Conservation (phyloP, 306 rosid species). For the Vicia faba region DNA sequence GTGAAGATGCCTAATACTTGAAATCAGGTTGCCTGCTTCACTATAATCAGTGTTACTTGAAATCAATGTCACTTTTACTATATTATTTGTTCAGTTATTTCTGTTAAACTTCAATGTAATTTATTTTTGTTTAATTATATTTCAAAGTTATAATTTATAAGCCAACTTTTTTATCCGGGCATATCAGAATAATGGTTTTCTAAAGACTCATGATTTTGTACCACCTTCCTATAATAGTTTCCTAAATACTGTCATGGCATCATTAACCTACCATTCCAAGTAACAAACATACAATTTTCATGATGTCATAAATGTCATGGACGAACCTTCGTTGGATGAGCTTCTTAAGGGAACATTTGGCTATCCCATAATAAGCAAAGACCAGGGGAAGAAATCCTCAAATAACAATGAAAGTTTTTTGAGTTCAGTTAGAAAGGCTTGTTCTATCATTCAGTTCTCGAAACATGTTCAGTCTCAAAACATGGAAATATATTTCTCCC, state of each 20-base stretch:
- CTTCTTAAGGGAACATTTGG: conserved; percentile 71
- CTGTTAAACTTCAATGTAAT: conserved; percentile 7
- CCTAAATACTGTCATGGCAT: conserved; percentile 7
- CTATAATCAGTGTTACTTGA: too few species aligned
- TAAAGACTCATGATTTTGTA: conserved; percentile 11
- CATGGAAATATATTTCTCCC: conserved; percentile 54
- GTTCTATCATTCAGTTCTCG: conserved; percentile 61
- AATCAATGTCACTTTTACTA: too few species aligned
- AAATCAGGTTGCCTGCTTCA: too few species aligned
- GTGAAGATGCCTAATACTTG: too few species aligned
- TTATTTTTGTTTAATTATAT: background rate
- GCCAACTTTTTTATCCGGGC: background rate
- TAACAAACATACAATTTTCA: conserved; percentile 49
- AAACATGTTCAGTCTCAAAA: conserved; percentile 58
- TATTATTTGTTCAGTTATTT: conserved; percentile 16
- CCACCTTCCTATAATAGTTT: conserved; percentile 1
- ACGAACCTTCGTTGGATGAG: conserved; percentile 67
- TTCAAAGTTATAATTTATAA: background rate
- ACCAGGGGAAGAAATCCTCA: conserved; percentile 67
- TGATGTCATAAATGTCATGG: conserved; percentile 65
- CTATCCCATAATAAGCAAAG: conserved; percentile 56
- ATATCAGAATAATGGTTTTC: conserved; percentile 20
- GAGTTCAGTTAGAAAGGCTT: conserved; percentile 72
- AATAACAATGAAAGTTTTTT: conserved; percentile 55
- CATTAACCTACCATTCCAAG: conserved; percentile 10